Evolutionary conservation across 2,329 filamentous ascomycete genomes (phyloP), one percentile per base, ranked within the genome.

Genomic region (Aspergillus latus): DNA sequence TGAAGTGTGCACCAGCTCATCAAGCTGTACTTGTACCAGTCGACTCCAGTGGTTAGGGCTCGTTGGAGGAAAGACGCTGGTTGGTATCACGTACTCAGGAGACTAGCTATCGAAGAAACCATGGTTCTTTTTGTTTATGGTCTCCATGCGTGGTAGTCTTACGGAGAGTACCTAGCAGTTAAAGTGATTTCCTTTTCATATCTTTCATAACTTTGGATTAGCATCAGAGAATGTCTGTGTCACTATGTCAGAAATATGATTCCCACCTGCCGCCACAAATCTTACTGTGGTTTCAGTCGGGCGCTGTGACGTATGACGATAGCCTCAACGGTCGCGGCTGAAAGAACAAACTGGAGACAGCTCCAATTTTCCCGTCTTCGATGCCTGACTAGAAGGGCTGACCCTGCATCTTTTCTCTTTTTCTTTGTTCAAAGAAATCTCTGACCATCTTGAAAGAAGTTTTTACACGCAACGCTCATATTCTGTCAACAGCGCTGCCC

Each of bases 251-350:
- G 13, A 13, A 37, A 21, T 16, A 45, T 15, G 49, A 44, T 52
- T 16, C 30, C 29, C 39, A 11, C 49, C 49, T 30, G 10, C 29
- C 39, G 21, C 49, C 49, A 51, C 39, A 40, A 32, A 52, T 52
- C 42, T 52, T 8, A 52, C 48, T 26, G 45, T 30, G 29, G 49
- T 29, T 52, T 46, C 49, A 46, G 49, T 52, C 49, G 16, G 39
- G 39, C 29, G 43, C 34, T 15, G 54, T 58, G 57, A 59, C 52
- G 57, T 59, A 58, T 49, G 44, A 21, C 21, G 21, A 40, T 29
- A 26, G 29, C 39, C 29, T 40, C 37, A 52, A 49, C 54, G 54
- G 45, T 51, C 44, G 54, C 44, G 54, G 54, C 54, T 56, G 49
- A 56, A 56, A 56, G 49, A 36, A 49, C 42, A 50, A n/a, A 56